Conservation (phyloP, 768 basidiomycete species). For the Neoboletus subvelutipes region DNA sequence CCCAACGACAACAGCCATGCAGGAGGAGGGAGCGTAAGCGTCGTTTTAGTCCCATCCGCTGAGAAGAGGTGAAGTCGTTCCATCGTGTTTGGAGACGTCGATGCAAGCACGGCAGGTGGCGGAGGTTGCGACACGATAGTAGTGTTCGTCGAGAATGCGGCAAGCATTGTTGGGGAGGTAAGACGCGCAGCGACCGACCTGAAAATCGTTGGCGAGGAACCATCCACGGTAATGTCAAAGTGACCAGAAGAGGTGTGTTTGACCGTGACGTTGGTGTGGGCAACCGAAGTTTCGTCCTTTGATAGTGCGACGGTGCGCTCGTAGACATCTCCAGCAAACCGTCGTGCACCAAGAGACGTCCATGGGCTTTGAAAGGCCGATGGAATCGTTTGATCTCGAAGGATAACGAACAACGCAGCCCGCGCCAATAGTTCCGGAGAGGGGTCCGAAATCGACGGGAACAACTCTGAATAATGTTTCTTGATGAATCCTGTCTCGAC, state of each 20-base stretch:
- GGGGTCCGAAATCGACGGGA: conserved; percentile 62
- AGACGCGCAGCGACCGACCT: conserved; percentile 56
- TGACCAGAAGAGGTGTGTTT: conserved; percentile 41
- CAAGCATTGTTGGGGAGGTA: conserved; percentile 52
- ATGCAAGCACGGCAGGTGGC: conserved; percentile 50
- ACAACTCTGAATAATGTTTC: conserved; percentile 85
- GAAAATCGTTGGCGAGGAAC: conserved; percentile 37
- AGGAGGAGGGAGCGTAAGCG: conserved; percentile 66
- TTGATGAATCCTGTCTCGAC: conserved; percentile 93
- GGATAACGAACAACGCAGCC: conserved; percentile 72
- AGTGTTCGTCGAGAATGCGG: conserved; percentile 48
- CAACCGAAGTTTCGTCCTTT: conserved; percentile 46
- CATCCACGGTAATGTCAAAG: conserved; percentile 54
- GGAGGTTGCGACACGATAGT: conserved; percentile 75
- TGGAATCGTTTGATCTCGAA: conserved; percentile 53
- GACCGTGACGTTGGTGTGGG: conserved; percentile 40
- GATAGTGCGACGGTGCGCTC: conserved; percentile 64
- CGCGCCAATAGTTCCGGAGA: conserved; percentile 68
- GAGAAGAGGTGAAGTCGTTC: conserved; percentile 79
- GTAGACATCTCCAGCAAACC: conserved; percentile 75
- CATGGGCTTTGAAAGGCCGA: conserved; percentile 53
- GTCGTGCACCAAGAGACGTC: conserved; percentile 65
- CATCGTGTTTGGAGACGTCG: conserved; percentile 53
- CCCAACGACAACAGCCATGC: conserved; percentile 68
- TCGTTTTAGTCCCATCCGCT: conserved; percentile 56